Conservation (phyloP, 352 stramenopile species). For the Phytophthora brassicae region DNA sequence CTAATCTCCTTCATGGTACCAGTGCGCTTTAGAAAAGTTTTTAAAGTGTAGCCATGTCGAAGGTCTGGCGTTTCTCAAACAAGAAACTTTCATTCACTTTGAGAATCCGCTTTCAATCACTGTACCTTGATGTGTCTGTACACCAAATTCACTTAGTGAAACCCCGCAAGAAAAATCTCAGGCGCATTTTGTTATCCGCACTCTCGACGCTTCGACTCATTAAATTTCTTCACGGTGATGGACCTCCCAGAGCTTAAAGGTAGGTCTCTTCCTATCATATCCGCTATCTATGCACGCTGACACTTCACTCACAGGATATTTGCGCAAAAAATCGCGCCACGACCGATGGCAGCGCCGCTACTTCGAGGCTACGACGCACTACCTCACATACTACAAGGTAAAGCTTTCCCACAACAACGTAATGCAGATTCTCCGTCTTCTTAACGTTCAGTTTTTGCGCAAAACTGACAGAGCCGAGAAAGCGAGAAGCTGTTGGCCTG, state of each 20-base stretch:
- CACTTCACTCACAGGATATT: conserved; percentile 61
- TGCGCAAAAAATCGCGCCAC: conserved; percentile 93
- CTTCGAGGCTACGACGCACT: conserved; percentile 98
- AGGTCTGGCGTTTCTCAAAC: conserved; percentile 17
- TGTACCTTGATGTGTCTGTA: conserved; percentile 5
- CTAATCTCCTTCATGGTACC: conserved; percentile 26
- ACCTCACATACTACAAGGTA: conserved; percentile 99
- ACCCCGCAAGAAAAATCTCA: conserved; percentile 15
- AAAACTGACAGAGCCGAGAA: conserved; percentile 76
- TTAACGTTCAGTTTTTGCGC: too few relatives aligned
- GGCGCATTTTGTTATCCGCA: conserved; percentile 18
- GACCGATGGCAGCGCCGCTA: conserved; percentile 96
- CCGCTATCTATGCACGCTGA: conserved; percentile 1
- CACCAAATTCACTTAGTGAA: conserved; percentile 7
- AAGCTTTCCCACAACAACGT: background rate
- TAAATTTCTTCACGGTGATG: conserved; percentile 36
- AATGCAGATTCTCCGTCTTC: too few relatives aligned
- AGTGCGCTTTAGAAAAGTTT: conserved; percentile 43
- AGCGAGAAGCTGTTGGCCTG: conserved; percentile 87
- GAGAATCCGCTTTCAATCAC: too few relatives aligned
- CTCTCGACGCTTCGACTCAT: background rate
- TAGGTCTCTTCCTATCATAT: conserved; percentile 11
- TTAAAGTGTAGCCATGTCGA: conserved; percentile 4
- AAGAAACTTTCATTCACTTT: conserved; percentile 11
- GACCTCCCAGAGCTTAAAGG: conserved; percentile 84